Evolutionary conservation across 176 grass and related monocot genomes (phyloP).

Genomic region (Carex pumila): DNA sequence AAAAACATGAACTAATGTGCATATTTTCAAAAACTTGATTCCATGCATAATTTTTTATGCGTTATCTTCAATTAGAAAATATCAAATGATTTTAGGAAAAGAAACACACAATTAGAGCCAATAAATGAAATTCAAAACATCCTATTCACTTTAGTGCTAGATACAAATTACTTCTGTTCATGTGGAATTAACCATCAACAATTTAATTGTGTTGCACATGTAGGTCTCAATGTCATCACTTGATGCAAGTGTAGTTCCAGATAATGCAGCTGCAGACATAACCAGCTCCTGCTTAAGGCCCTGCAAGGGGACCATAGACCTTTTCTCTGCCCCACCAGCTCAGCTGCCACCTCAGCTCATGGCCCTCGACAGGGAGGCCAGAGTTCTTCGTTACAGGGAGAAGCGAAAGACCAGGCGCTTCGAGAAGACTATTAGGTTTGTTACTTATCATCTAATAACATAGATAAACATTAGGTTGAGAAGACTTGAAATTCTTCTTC

Average conservation of each 20-base stretch:
- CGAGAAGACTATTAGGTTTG: conserved; percentile 33
- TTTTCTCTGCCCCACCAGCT: conserved; percentile 20
- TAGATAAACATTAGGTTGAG: not conserved
- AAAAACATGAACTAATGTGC: not conserved
- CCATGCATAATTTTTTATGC: not conserved
- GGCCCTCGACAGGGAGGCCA: conserved; percentile 27
- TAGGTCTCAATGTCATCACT: conserved; percentile 34
- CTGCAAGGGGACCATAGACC: conserved; percentile 28
- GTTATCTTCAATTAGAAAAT: not conserved
- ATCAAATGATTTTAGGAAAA: not conserved
- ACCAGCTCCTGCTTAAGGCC: conserved; percentile 23
- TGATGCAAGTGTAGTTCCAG: conserved; percentile 29
- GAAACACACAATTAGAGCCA: not conserved
- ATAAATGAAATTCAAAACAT: not conserved
- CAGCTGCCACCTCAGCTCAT: conserved; percentile 28
- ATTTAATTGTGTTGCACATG: not conserved
- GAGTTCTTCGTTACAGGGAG: conserved; percentile 35
- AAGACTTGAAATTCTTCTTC: no score
- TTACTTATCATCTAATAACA: not conserved
- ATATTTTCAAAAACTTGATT: not conserved
- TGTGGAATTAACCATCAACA: conserved; percentile 1
- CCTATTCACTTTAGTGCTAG: not conserved
- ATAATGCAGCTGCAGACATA: conserved; percentile 7
- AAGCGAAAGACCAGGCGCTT: conserved; percentile 34
- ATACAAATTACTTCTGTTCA: not conserved